Conservation (phyloP, 176 grass and related monocot genomes). For the Triticum aestivum region DNA sequence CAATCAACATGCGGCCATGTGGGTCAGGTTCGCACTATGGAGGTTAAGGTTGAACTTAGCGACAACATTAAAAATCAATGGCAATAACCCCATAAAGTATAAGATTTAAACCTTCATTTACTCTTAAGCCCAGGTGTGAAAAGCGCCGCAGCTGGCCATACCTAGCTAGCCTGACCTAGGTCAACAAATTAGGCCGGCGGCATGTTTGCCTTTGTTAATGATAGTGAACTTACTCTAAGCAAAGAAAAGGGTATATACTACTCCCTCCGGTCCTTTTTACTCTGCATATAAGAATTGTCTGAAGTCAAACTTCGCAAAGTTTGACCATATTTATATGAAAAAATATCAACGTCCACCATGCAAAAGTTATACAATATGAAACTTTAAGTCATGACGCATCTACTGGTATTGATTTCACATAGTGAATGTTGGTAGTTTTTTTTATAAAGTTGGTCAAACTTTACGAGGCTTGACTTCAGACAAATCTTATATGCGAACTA, state of each 20-base stretch:
- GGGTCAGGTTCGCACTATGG: conserved; percentile 13
- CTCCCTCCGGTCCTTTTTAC: too few species aligned
- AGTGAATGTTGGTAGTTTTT: too few species aligned
- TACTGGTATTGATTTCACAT: too few species aligned
- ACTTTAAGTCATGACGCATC: too few species aligned
- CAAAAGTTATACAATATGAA: too few species aligned
- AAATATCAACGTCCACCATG: too few species aligned
- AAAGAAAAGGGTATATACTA: neutral
- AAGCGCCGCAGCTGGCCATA: neutral
- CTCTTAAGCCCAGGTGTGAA: conserved; percentile 39
- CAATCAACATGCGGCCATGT: conserved; percentile 2
- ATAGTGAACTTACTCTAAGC: conserved; percentile 1
- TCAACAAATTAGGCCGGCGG: conserved; percentile 41
- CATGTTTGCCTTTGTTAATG: conserved; percentile 28
- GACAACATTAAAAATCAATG: neutral
- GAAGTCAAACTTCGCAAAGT: too few species aligned
- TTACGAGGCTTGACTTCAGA: too few species aligned
- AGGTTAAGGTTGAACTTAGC: neutral
- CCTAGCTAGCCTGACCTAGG: conserved; percentile 2
- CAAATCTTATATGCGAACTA: too few species aligned
- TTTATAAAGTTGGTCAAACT: too few species aligned
- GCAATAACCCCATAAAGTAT: neutral
- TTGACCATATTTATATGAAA: too few species aligned
- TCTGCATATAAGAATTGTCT: too few species aligned
- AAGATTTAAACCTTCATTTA: conserved; percentile 1